These are phyloP conservation scores for Excoecaria cochinchinensis DNA, from an alignment of 345 rosid genomes.

Conservation along the genomic window DNA sequence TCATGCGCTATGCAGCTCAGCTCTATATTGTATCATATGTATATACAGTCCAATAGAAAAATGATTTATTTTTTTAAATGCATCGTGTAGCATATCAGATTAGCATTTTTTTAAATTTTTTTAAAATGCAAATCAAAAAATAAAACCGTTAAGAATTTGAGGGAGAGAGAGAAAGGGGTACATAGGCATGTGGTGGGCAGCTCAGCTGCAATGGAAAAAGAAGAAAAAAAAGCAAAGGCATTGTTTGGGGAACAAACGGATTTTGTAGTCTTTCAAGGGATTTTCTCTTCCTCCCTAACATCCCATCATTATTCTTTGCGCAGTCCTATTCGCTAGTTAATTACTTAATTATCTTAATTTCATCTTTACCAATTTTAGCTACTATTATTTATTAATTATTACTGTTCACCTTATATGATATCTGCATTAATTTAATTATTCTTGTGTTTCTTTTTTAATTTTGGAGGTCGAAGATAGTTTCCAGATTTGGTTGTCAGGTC, in stretches of 20 bases:
- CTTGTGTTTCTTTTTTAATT: neutral
- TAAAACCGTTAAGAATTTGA: slow-evolving; percentile 24
- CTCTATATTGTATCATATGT: too few relatives aligned
- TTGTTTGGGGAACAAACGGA: slow-evolving; percentile 61
- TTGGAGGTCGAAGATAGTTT: too few relatives aligned
- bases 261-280: slow-evolving; percentile 88
- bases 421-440: neutral
- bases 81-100: neutral
- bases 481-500: too few relatives aligned
- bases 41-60: too few relatives aligned
- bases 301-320: slow-evolving; percentile 43
- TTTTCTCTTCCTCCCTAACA: slow-evolving; percentile 50
- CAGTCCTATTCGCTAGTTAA: slow-evolving; percentile 20
- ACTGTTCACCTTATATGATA: neutral
- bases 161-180: slow-evolving; percentile 7
- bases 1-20: too few relatives aligned
- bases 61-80: too few relatives aligned
- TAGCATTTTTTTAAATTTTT: neutral
- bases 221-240: slow-evolving; percentile 33
- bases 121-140: neutral
- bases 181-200: slow-evolving; percentile 64
- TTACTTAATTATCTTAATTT: neutral
- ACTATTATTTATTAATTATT: neutral
- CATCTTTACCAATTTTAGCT: slow-evolving; percentile 8
- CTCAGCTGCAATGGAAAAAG: slow-evolving; percentile 27